Percentiles rank a stretch among this genome's conserved stretches.
These are phyloP conservation scores for Porcisia deanei DNA, from an alignment of 208 protist genomes.

Conservation along the genomic window DNA sequence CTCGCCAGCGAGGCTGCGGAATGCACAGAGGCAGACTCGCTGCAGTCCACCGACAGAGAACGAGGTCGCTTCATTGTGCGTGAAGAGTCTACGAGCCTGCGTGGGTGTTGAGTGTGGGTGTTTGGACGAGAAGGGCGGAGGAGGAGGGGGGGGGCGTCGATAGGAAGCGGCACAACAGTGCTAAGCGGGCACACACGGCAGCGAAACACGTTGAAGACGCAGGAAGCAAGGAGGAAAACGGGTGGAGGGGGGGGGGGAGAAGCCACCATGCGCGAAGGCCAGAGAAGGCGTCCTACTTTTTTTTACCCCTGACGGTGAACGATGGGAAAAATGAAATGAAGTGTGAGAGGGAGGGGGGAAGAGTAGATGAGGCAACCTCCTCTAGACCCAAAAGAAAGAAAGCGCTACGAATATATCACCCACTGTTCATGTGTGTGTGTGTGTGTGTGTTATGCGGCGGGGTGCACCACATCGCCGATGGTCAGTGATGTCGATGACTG, in stretches of 20 bases:
- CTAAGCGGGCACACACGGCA: neutral
- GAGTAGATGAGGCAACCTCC: neutral
- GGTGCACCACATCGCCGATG: too few relatives aligned
- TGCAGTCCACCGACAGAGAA: conserved; percentile 17
- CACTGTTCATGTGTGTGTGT: neutral
- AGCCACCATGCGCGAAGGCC: too few relatives aligned
- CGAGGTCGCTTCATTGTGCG: conserved; percentile 28
- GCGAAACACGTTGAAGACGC: neutral
- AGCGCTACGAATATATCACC: neutral
- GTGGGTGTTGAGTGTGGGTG: neutral
- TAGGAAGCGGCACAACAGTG: neutral
- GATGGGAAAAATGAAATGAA: too few relatives aligned
- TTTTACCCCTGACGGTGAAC: too few relatives aligned
- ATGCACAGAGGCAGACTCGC: neutral
- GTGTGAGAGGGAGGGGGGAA: neutral
- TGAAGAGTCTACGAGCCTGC: neutral
- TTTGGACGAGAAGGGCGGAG: neutral
- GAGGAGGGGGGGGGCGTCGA: neutral
- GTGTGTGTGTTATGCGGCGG: neutral
- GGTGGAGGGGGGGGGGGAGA: neutral
- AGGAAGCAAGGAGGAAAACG: neutral
- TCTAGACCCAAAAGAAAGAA: neutral
- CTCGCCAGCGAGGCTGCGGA: neutral
- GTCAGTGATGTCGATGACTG: too few relatives aligned
- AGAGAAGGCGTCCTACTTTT: too few relatives aligned